These are phyloP conservation scores for Trebouxia gelatinosa DNA, from an alignment of 163 green algal genomes.

Conservation along the genomic window DNA sequence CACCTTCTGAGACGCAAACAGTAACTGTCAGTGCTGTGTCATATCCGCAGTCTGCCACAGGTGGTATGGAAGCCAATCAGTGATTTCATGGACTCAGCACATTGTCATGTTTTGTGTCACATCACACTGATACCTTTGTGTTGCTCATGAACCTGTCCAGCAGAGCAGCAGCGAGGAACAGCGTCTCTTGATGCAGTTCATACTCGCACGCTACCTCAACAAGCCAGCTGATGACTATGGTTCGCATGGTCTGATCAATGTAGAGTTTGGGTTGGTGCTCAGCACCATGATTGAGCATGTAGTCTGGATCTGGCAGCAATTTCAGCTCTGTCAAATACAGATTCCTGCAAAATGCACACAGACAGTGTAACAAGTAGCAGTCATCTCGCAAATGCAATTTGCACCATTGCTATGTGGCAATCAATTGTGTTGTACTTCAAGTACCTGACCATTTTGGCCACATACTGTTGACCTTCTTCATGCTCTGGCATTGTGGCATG, in stretches of 20 bases:
- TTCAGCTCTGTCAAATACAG: slow-evolving; percentile 28
- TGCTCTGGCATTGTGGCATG: no score
- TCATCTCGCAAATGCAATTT: no score
- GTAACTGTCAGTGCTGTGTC: background rate
- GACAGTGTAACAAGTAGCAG: no score
- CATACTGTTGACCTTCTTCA: no score
- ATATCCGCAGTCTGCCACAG: background rate
- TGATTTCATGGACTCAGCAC: no score
- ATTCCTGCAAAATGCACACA: no score
- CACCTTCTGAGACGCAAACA: background rate
- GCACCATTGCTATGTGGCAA: no score
- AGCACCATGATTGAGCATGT: slow-evolving; percentile 25
- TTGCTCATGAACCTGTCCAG: slow-evolving; percentile 61
- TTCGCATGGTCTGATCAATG: slow-evolving; percentile 41
- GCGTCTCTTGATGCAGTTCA: slow-evolving; percentile 57
- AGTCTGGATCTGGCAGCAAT: slow-evolving; percentile 19
- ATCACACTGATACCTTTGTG: slow-evolving; percentile 42
- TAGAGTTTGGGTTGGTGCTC: slow-evolving; percentile 11
- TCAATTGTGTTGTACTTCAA: no score
- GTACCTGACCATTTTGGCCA: no score
- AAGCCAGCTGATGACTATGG: slow-evolving; percentile 50
- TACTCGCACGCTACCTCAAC: slow-evolving; percentile 56
- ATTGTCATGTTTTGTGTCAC: no score
- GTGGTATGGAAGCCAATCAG: no score
- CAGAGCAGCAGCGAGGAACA: slow-evolving; percentile 45